These are phyloP conservation scores for Penstemon davidsonii DNA, from an alignment of 257 asterid species.

Conservation along the genomic window DNA sequence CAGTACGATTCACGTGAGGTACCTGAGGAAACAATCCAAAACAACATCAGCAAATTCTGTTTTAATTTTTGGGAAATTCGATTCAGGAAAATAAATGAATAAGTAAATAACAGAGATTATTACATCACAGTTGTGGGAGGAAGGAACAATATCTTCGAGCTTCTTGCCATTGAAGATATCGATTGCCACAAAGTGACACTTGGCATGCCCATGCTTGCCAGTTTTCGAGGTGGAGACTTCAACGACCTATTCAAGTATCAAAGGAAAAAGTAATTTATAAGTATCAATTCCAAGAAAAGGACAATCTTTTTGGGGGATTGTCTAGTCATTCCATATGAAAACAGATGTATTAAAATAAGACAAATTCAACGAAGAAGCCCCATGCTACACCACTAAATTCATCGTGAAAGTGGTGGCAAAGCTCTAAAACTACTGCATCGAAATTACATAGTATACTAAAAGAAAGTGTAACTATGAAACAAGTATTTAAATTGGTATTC, in stretches of 20 bases:
- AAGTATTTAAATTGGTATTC: no score
- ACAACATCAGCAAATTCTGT: neutral
- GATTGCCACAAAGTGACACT: slow-evolving; percentile 69
- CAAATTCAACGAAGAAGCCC: no score
- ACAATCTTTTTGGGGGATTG: no score
- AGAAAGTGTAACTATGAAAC: no score
- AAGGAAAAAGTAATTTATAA: neutral
- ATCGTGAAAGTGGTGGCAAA: no score
- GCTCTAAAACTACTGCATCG: no score
- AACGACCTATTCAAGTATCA: slow-evolving; percentile 44
- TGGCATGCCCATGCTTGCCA: slow-evolving; percentile 70
- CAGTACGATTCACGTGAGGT: slow-evolving; percentile 62
- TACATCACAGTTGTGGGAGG: slow-evolving; percentile 70
- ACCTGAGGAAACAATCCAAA: slow-evolving; percentile 35
- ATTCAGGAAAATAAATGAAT: neutral
- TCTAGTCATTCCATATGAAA: no score
- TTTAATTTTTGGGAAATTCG: no score
- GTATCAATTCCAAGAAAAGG: no score
- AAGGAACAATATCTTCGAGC: slow-evolving; percentile 69
- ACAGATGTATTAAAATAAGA: no score
- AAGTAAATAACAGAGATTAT: neutral
- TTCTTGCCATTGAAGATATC: slow-evolving; percentile 61
- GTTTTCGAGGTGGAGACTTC: slow-evolving; percentile 72
- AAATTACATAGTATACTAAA: no score
- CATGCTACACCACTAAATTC: no score